phyloP scores from a whole-genome alignment of 768 basidiomycete genomes.

The Hemileccinum impolitum region DNA sequence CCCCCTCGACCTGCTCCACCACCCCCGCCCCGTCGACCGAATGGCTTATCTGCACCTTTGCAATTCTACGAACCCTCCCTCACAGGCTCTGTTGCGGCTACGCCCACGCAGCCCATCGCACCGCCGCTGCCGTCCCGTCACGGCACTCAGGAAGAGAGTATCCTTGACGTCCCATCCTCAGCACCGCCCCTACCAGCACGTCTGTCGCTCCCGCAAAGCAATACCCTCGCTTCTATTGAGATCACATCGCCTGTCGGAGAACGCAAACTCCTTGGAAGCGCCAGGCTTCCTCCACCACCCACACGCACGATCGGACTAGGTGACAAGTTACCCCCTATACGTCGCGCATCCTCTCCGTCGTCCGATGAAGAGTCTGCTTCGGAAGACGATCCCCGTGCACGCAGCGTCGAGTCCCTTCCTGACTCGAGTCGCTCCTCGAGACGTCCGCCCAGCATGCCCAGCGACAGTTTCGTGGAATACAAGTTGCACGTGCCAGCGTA shows the following conservation, averaged over 20 bases:
- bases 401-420: slow-evolving; percentile 53
- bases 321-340: slow-evolving; percentile 64
- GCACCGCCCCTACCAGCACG: slow-evolving; percentile 39
- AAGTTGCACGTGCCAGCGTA: slow-evolving; percentile 56
- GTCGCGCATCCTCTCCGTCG: slow-evolving; percentile 41
- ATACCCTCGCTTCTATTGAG: slow-evolving; percentile 9
- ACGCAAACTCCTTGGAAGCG: slow-evolving; percentile 26
- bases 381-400: slow-evolving; percentile 53
- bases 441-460: slow-evolving; percentile 36
- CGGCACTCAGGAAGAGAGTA: slow-evolving; percentile 7
- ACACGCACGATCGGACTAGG: slow-evolving; percentile 68
- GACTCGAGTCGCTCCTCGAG: slow-evolving; percentile 70
- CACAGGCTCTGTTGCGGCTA: neutral
- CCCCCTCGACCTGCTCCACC: slow-evolving; percentile 23
- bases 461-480: slow-evolving; percentile 37
- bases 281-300: slow-evolving; percentile 66
- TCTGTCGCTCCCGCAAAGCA: slow-evolving; percentile 5
- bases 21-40: slow-evolving; percentile 17
- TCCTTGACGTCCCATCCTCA: neutral
- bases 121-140: slow-evolving; percentile 43
- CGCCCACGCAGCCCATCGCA: slow-evolving; percentile 20
- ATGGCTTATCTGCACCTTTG: neutral
- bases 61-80: neutral
- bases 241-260: slow-evolving; percentile 20
- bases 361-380: slow-evolving; percentile 56